Conservation (phyloP, 23 red algal species). For the Pyropia haitanensis region DNA sequence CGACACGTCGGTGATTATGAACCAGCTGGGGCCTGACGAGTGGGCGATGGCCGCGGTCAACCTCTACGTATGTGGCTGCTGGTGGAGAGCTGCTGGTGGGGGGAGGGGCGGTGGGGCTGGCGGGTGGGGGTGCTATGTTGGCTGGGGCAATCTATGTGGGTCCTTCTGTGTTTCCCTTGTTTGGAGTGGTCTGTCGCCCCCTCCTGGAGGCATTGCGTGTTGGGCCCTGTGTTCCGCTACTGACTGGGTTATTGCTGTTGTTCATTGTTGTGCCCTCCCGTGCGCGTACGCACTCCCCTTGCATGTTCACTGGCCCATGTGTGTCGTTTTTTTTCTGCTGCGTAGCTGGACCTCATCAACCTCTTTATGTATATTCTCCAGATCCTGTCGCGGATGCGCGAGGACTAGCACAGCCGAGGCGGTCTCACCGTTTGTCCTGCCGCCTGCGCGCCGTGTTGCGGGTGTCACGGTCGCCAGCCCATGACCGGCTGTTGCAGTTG, state of each 20-base stretch:
- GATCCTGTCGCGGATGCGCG: constrained; percentile 61
- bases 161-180: not conserved
- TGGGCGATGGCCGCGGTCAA: constrained; percentile 54
- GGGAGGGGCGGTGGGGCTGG: no score
- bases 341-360: constrained; percentile 79
- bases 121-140: no score
- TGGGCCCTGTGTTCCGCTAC: not conserved
- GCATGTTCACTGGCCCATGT: no score
- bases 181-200: not conserved
- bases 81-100: not conserved
- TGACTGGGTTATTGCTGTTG: constrained; percentile 13
- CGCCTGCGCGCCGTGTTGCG: no score
- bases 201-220: not conserved
- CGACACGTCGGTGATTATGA: constrained; percentile 89
- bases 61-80: no score
- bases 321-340: no score
- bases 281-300: no score
- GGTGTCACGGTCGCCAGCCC: no score
- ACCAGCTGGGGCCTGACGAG: constrained; percentile 81
- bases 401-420: constrained; percentile 6
- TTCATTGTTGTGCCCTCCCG: no score
- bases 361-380: constrained; percentile 91
- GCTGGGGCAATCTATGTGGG: not conserved
- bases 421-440: no score
- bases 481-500: no score